A percentile compares a stretch with the other conserved stretches of the same genome.
These are phyloP conservation scores for Sporothrix curviconia DNA, from an alignment of 2,329 filamentous ascomycete species.

Conservation along the genomic window DNA sequence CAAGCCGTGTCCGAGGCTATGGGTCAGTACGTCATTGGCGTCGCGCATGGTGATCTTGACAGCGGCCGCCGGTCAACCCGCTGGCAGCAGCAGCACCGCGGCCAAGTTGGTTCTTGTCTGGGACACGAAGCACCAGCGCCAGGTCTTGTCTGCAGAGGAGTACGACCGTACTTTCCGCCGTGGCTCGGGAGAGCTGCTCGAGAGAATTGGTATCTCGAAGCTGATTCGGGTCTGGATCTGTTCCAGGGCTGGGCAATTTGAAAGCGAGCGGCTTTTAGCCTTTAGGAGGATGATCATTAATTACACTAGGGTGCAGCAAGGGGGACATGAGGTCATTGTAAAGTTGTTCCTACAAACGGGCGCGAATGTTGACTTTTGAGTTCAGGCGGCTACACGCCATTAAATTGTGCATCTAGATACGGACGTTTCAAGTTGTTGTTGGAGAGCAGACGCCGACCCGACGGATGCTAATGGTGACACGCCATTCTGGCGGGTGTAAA, in stretches of 20 bases:
- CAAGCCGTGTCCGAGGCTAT: background rate
- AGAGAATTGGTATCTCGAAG: background rate
- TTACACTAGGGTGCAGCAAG: too few relatives aligned
- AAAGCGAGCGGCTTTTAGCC: background rate
- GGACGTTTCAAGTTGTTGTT: too few relatives aligned
- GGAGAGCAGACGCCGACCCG: too few relatives aligned
- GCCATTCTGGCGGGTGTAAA: too few relatives aligned
- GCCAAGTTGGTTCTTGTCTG: background rate
- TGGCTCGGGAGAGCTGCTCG: background rate
- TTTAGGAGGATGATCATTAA: too few relatives aligned
- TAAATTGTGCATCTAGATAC: too few relatives aligned
- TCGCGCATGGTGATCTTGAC: background rate
- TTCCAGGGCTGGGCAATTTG: background rate
- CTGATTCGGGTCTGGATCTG: background rate
- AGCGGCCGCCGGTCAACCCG: background rate
- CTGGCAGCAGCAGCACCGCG: background rate
- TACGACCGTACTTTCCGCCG: background rate
- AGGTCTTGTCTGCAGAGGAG: background rate
- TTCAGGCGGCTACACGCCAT: too few relatives aligned
- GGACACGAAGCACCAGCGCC: background rate
- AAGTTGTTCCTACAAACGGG: too few relatives aligned
- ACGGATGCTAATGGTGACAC: too few relatives aligned
- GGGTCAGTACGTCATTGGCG: background rate
- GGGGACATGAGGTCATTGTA: too few relatives aligned
- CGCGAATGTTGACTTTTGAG: too few relatives aligned